Conservation (phyloP, 768 basidiomycete species). For the Auricularia sp. region DNA sequence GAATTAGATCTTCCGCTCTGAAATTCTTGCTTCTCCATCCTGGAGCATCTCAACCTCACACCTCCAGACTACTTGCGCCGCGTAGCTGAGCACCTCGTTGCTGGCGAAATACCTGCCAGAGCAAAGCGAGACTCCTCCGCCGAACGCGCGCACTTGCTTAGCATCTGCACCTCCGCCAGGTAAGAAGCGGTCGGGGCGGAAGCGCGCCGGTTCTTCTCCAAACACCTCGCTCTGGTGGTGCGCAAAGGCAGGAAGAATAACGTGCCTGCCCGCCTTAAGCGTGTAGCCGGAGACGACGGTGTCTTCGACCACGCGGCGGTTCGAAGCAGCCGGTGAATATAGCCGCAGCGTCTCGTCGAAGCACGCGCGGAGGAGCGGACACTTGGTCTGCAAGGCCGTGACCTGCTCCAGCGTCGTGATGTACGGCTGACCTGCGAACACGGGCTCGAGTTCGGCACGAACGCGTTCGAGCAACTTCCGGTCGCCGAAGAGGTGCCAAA, state of each 20-base stretch:
- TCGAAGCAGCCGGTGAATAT: neutral
- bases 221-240: conserved; percentile 1
- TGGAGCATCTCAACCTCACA: neutral
- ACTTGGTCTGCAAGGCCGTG: neutral
- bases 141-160: neutral
- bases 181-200: neutral
- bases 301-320: neutral
- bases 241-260: neutral
- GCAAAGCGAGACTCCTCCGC: neutral
- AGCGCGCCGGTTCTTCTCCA: neutral
- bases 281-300: neutral
- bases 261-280: neutral
- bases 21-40: neutral
- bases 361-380: neutral
- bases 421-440: neutral
- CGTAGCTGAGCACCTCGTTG: conserved; percentile 2
- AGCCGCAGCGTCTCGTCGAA: neutral
- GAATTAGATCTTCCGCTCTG: neutral
- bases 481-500: neutral
- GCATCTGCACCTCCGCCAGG: neutral
- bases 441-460: neutral
- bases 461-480: neutral
- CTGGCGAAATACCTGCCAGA: neutral
- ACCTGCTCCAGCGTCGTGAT: neutral
- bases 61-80: neutral